Conservation (phyloP, 1,139 yeast genomes). For the Candida sp. region DNA sequence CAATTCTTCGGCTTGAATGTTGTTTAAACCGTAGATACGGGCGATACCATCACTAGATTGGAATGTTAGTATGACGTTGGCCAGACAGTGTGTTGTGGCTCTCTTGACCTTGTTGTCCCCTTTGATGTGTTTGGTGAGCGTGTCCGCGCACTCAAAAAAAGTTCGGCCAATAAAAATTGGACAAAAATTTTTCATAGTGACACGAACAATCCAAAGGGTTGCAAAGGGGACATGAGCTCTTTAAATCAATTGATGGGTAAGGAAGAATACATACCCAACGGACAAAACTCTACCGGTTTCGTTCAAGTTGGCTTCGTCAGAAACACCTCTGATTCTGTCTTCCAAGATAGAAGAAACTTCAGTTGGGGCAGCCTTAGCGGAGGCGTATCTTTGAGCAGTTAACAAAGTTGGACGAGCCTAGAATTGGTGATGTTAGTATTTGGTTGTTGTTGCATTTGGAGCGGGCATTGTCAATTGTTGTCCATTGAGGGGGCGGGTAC, state of each 20-base stretch:
- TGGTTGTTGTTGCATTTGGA: neutral
- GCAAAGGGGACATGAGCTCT: neutral
- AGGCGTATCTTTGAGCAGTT: slow-evolving; percentile 80
- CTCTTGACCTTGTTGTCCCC: too few species aligned
- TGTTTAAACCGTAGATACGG: slow-evolving; percentile 99
- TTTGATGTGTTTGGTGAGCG: slow-evolving; percentile 4
- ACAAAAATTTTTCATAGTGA: slow-evolving; percentile 5
- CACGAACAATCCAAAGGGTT: neutral
- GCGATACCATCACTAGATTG: slow-evolving; percentile 96
- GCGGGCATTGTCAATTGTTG: neutral
- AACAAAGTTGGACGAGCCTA: slow-evolving; percentile 78
- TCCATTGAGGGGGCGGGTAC: neutral
- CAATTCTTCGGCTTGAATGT: slow-evolving; percentile 99
- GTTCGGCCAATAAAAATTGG: slow-evolving; percentile 10
- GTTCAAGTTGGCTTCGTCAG: slow-evolving; percentile 96
- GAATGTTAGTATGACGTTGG: slow-evolving; percentile 23
- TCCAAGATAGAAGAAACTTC: slow-evolving; percentile 99
- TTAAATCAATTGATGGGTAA: neutral
- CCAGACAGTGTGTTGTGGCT: too few species aligned
- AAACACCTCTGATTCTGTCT: slow-evolving; percentile 99
- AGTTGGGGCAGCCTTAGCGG: slow-evolving; percentile 99
- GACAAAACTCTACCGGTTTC: slow-evolving; percentile 99
- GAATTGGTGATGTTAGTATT: slow-evolving; percentile 16
- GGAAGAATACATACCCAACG: slow-evolving; percentile 71
- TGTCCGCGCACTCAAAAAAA: slow-evolving; percentile 7